phyloP scores from a whole-genome alignment of 495 filamentous ascomycete species.

The Margaritispora aquatica region DNA sequence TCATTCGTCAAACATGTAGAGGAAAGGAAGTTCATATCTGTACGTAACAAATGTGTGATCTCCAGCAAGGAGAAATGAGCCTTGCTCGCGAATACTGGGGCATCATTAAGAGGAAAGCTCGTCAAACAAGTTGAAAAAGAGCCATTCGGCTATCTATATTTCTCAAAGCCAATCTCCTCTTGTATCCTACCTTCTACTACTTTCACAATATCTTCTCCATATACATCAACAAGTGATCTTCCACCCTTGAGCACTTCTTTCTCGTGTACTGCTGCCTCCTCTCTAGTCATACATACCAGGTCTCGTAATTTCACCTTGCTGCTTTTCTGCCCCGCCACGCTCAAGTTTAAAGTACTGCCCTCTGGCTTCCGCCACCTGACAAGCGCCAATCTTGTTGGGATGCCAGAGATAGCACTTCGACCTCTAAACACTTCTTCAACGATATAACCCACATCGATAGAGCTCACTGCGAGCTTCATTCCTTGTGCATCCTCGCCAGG shows the following conservation, averaged over 20 bases:
- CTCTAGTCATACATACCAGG: slow-evolving; percentile 93
- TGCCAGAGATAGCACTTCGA: slow-evolving; percentile 73
- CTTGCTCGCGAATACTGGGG: too few relatives aligned
- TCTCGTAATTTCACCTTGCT: slow-evolving; percentile 58
- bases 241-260: not conserved
- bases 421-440: slow-evolving; percentile 87
- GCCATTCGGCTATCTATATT: not conserved
- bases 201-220: not conserved
- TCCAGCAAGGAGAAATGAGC: too few relatives aligned
- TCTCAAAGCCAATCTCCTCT: not conserved
- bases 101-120: too few relatives aligned
- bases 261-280: slow-evolving; percentile 79
- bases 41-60: too few relatives aligned
- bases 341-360: slow-evolving; percentile 43
- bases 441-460: slow-evolving; percentile 75
- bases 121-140: not conserved
- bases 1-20: too few relatives aligned
- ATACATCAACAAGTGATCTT: too few relatives aligned
- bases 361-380: slow-evolving; percentile 64
- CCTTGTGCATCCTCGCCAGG: slow-evolving; percentile 58
- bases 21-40: too few relatives aligned
- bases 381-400: slow-evolving; percentile 70
- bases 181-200: not conserved
- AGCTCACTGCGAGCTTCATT: slow-evolving; percentile 68
- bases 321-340: slow-evolving; percentile 65